These are phyloP conservation scores for Chrysanthemum makinoi DNA, from an alignment of 129 eudicot genomes.

Conservation along the genomic window DNA sequence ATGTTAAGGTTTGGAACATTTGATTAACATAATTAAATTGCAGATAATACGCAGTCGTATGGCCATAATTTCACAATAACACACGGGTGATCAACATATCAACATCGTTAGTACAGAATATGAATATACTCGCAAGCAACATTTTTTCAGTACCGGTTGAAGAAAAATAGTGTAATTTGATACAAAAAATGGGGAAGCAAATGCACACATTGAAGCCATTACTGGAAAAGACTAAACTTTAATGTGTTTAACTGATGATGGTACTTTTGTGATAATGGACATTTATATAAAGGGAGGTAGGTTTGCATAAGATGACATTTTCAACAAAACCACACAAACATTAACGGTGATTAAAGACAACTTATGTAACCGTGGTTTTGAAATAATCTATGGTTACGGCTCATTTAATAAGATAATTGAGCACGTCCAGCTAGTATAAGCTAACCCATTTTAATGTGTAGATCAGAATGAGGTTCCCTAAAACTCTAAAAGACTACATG, in stretches of 20 bases:
- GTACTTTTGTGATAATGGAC: neutral
- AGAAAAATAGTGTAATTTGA: neutral
- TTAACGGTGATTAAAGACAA: too few relatives aligned
- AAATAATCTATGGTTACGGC: too few relatives aligned
- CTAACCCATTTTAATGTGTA: too few relatives aligned
- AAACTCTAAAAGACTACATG: too few relatives aligned
- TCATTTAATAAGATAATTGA: too few relatives aligned
- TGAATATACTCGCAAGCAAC: neutral
- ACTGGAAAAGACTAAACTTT: neutral
- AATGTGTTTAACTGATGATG: slow-evolving; percentile 11
- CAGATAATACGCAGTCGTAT: neutral
- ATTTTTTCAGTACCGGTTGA: neutral
- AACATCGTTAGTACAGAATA: neutral
- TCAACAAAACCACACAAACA: too few relatives aligned
- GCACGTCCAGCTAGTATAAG: too few relatives aligned
- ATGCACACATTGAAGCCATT: slow-evolving; percentile 15
- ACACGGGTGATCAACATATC: neutral
- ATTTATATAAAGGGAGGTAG: too few relatives aligned
- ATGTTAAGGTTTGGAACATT: too few relatives aligned
- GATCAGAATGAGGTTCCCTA: too few relatives aligned
- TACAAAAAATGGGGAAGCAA: slow-evolving; percentile 15
- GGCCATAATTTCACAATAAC: slow-evolving; percentile 1
- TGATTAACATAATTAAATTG: neutral
- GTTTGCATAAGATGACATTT: too few relatives aligned
- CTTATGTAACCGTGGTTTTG: too few relatives aligned